Percentiles rank a stretch among this genome's conserved stretches.
Conservation (phyloP, 1,139 yeast genomes). For the Yamadazyma blattariae region DNA sequence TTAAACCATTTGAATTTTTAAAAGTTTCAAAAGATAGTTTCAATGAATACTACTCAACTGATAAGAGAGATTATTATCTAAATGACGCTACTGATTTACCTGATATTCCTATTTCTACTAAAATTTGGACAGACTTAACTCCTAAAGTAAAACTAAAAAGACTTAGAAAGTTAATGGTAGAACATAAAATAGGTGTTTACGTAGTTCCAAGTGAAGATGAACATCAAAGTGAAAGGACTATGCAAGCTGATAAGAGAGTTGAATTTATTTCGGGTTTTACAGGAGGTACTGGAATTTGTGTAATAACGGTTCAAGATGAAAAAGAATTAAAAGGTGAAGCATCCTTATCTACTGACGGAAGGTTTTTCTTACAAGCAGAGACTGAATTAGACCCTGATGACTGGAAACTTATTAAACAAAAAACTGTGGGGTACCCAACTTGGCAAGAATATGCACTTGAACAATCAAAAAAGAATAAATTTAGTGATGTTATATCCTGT, state of each 20-base stretch:
- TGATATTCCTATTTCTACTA: not conserved
- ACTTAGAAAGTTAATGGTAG: conserved; percentile 38
- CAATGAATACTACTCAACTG: no score
- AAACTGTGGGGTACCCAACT: conserved; percentile 26
- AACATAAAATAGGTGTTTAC: conserved; percentile 43
- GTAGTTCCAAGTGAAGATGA: conserved; percentile 55
- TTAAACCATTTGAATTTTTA: no score
- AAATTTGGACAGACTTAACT: conserved; percentile 6
- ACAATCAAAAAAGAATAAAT: conserved; percentile 24
- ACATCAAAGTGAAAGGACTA: conserved; percentile 51
- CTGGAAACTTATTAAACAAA: conserved; percentile 39
- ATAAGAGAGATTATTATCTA: no score
- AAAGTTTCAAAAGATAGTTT: no score
- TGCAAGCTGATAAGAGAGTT: conserved; percentile 46
- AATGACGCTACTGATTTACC: conserved; percentile 1
- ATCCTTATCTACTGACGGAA: conserved; percentile 52
- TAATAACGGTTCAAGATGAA: conserved; percentile 38
- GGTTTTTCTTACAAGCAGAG: conserved; percentile 48
- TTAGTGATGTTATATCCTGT: conserved; percentile 33
- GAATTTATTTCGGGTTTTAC: conserved; percentile 50
- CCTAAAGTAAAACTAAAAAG: conserved; percentile 22
- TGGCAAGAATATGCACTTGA: conserved; percentile 35
- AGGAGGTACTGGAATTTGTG: conserved; percentile 54
- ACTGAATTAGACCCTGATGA: conserved; percentile 29
- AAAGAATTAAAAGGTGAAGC: conserved; percentile 32